phyloP scores from a whole-genome alignment of 2,329 filamentous ascomycete genomes.

The Cladosporium sp. region DNA sequence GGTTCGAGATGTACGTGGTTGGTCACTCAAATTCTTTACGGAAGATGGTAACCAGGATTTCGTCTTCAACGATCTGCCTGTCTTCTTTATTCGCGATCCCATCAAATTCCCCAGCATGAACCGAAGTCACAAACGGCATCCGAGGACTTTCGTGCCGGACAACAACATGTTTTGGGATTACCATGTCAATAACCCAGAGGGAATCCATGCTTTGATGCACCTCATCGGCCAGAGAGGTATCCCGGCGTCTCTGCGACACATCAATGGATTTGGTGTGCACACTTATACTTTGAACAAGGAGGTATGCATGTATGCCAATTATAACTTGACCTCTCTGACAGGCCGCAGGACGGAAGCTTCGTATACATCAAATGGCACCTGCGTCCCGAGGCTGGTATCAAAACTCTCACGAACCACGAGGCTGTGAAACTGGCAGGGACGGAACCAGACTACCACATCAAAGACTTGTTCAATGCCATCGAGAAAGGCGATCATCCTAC shows the following conservation, averaged over 20 bases:
- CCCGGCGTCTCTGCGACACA: conserved; percentile 32
- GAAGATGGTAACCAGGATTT: conserved; percentile 50
- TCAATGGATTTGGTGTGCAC: conserved; percentile 46
- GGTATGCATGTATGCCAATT: not conserved
- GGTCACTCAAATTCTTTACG: conserved; percentile 49
- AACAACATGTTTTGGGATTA: conserved; percentile 35
- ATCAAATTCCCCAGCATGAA: conserved; percentile 39
- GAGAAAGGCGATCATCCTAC: conserved; percentile 41
- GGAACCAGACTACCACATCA: conserved; percentile 34
- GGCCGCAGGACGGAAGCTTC: conserved; percentile 40
- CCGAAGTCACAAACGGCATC: conserved; percentile 31
- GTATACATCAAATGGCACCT: conserved; percentile 50
- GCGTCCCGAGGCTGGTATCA: conserved; percentile 43
- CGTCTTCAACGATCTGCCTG: conserved; percentile 38
- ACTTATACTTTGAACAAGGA: conserved; percentile 35
- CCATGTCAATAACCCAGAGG: conserved; percentile 41
- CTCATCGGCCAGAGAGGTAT: conserved; percentile 38
- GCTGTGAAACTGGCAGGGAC: conserved; percentile 32
- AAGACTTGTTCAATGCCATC: conserved; percentile 43
- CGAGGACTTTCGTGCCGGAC: conserved; percentile 21
- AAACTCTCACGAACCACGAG: conserved; percentile 39
- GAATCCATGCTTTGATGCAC: conserved; percentile 35
- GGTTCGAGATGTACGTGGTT: conserved; percentile 47
- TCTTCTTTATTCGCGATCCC: conserved; percentile 43
- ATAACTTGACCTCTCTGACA: not conserved